Evolutionary conservation across 2,329 filamentous ascomycete species (phyloP).

Genomic region (Pseudocercospora musae): DNA sequence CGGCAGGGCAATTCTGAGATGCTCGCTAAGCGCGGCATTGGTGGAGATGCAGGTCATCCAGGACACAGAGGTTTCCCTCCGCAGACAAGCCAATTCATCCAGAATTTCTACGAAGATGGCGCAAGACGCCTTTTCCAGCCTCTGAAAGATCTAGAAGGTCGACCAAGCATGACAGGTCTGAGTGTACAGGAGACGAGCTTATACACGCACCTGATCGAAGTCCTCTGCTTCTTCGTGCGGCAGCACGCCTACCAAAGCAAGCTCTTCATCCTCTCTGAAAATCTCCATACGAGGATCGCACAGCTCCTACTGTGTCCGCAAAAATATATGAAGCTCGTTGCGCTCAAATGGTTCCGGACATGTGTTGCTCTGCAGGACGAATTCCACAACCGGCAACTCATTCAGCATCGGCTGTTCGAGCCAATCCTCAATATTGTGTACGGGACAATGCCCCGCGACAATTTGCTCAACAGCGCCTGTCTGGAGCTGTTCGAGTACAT

Average conservation of each 20-base stretch:
- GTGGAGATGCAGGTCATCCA: conserved; percentile 18
- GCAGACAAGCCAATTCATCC: conserved; percentile 80
- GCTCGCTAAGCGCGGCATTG: conserved; percentile 54
- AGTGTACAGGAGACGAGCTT: conserved; percentile 82
- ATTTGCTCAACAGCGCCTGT: conserved; percentile 88
- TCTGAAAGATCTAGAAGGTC: conserved; percentile 72
- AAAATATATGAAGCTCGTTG: conserved; percentile 88
- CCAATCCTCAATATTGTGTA: conserved; percentile 81
- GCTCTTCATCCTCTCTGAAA: conserved; percentile 78
- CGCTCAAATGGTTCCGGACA: conserved; percentile 89
- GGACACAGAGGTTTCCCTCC: conserved; percentile 39
- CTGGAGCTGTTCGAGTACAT: conserved; percentile 92
- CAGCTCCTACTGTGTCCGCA: conserved; percentile 80
- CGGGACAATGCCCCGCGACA: conserved; percentile 85
- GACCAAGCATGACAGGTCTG: conserved; percentile 53
- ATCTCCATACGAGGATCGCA: conserved; percentile 72
- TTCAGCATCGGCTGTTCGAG: conserved; percentile 74
- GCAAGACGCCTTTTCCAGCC: conserved; percentile 83
- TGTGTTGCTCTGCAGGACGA: conserved; percentile 83
- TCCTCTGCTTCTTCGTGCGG: conserved; percentile 88
- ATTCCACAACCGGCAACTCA: conserved; percentile 83
- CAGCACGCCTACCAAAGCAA: conserved; percentile 85
- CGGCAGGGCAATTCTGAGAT: conserved; percentile 61
- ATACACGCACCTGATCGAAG: conserved; percentile 86
- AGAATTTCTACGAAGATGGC: conserved; percentile 84